phyloP scores from a whole-genome alignment of 768 basidiomycete genomes.

The Kockovaella imperatae region DNA sequence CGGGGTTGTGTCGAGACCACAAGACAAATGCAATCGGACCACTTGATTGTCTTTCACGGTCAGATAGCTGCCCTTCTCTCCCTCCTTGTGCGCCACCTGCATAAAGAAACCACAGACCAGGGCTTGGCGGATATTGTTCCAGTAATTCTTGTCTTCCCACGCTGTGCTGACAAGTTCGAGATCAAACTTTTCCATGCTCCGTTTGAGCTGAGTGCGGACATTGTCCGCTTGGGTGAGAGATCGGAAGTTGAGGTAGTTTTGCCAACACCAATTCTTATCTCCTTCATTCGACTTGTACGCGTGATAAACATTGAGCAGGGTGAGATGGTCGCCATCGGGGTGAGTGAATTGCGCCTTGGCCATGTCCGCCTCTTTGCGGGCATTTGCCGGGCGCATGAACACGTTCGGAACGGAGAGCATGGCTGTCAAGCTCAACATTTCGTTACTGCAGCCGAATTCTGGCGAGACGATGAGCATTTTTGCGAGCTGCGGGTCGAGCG shows the following conservation, averaged over 20 bases:
- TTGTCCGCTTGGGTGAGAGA: slow-evolving; percentile 87
- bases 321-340: slow-evolving; percentile 94
- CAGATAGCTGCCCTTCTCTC: slow-evolving; percentile 73
- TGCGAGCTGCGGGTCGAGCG: slow-evolving; percentile 93
- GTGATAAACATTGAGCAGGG: slow-evolving; percentile 90
- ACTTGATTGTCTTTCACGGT: slow-evolving; percentile 95
- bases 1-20: slow-evolving; percentile 75
- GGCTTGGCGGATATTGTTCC: slow-evolving; percentile 66
- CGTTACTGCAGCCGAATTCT: slow-evolving; percentile 92
- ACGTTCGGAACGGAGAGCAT: slow-evolving; percentile 98
- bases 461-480: slow-evolving; percentile 92
- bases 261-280: slow-evolving; percentile 85
- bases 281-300: slow-evolving; percentile 69
- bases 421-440: slow-evolving; percentile 86
- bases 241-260: slow-evolving; percentile 73
- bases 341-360: slow-evolving; percentile 82
- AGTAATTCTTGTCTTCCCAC: slow-evolving; percentile 62
- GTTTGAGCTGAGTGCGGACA: slow-evolving; percentile 76
- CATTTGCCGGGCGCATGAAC: slow-evolving; percentile 85
- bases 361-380: slow-evolving; percentile 80
- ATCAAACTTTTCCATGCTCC: slow-evolving; percentile 85
- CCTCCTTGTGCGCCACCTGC: slow-evolving; percentile 93
- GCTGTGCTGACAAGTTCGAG: slow-evolving; percentile 62
- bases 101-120: slow-evolving; percentile 94
- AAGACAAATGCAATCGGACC: slow-evolving; percentile 74